Evolutionary conservation across 768 basidiomycete genomes (phyloP), one percentile per base, ranked within the genome.

Genomic region (Boletus rubropictus): DNA sequence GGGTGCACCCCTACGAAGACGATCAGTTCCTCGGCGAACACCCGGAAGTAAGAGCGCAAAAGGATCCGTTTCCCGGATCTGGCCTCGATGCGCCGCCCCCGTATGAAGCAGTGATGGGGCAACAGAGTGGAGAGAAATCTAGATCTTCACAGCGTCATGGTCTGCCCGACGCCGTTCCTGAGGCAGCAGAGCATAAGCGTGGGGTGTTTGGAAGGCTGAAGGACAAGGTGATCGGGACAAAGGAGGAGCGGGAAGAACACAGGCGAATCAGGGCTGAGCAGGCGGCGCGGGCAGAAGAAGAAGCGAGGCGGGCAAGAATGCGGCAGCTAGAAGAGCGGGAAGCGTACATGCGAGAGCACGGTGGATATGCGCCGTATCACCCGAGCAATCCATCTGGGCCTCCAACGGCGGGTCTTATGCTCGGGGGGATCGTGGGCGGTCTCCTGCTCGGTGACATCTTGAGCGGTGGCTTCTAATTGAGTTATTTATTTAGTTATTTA

Each of bases 1-100:
- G 85, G 86, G 71, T 72, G 1, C 84, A 89, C 57, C 85, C 86
- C 1, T 78, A 78, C 48, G 81, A 86, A 46, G 84, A 86, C 59
- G 77, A 81, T 38, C 71, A 78, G 42, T 86, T 75, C 62, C 69
- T 84, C n/a, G 54, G 49, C 5, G 74, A 77, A 38, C 76, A 83
- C 51, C 78, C 81, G 7, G 74, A 78, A 4, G 51, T 68, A 7
- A 62, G 60, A 44, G 67, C 73, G 46, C 73, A 74, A 50, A 54
- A 69, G 15, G 54, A 54, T 15, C 53, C 52, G 12, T 34, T 46
- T 1, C 2, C 22, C 14, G 34, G 37, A 6, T 3, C 45, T 15
- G 37, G 48, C 5, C 18, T 44, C 29, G 52, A 46, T n/a, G 57
- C 47, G 1, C 64, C 64, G 4, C 64, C 64, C 21, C 47, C 64